Evolutionary conservation across 2,329 filamentous ascomycete species (phyloP).

Genomic region (Zopfia rhizophila): DNA sequence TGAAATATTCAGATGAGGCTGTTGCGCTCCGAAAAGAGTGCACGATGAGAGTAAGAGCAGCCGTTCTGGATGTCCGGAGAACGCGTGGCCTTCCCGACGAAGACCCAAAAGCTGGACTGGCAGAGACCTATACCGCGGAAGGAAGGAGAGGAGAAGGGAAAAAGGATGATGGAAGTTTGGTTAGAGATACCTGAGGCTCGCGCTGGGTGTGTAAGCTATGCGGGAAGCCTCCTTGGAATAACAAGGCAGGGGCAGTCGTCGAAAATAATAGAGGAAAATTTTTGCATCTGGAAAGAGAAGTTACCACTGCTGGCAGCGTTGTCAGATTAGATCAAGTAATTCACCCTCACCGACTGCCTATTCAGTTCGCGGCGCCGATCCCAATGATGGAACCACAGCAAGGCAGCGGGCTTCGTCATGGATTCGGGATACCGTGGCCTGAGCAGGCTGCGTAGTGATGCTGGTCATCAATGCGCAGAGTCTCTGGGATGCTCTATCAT

Average conservation of each 20-base stretch:
- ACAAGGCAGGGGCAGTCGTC: too few species aligned
- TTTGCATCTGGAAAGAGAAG: too few species aligned
- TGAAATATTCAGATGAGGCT: constrained; percentile 79
- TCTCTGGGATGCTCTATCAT: constrained; percentile 50
- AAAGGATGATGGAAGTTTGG: constrained; percentile 70
- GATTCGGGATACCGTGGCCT: constrained; percentile 7
- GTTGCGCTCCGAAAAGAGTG: constrained; percentile 81
- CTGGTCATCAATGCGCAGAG: constrained; percentile 17
- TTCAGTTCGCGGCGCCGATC: constrained; percentile 5
- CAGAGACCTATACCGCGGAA: constrained; percentile 80
- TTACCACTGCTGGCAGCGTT: constrained; percentile 33
- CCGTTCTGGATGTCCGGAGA: constrained; percentile 81
- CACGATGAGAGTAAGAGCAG: constrained; percentile 78
- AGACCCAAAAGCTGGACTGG: constrained; percentile 78
- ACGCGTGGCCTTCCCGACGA: constrained; percentile 80
- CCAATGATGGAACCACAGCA: constrained; percentile 32
- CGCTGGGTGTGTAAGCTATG: neutral
- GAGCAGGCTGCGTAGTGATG: constrained; percentile 15
- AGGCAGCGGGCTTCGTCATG: constrained; percentile 41
- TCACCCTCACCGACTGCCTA: constrained; percentile 58
- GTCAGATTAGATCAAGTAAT: constrained; percentile 74
- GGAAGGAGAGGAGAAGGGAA: constrained; percentile 64
- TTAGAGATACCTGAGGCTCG: constrained; percentile 62
- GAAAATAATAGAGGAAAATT: too few species aligned
- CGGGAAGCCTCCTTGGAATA: constrained; percentile 2